phyloP scores from a whole-genome alignment of 2,329 filamentous ascomycete species.

The Colletotrichum sp. region DNA sequence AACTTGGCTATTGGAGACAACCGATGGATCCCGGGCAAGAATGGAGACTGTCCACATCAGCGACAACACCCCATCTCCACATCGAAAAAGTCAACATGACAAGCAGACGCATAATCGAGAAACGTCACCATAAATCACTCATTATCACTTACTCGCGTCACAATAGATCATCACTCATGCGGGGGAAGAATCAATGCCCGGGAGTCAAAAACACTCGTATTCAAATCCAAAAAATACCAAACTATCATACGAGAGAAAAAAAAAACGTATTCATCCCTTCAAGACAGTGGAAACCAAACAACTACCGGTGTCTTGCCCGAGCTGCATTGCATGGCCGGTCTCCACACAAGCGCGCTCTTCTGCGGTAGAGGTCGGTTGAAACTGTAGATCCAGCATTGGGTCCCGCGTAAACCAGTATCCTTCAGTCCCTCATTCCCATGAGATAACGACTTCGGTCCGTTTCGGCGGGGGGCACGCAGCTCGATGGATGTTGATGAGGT shows the following conservation, averaged over 20 bases:
- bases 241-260: neutral
- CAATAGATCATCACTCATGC: fast-evolving
- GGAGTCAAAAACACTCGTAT: slow-evolving; percentile 7
- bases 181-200: neutral
- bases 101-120: neutral
- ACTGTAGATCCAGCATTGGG: neutral
- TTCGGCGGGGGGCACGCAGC: slow-evolving; percentile 17
- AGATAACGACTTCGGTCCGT: neutral
- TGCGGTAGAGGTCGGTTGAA: neutral
- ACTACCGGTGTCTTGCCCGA: neutral
- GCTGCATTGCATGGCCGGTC: neutral
- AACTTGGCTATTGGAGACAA: neutral
- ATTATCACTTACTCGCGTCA: neutral
- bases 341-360: neutral
- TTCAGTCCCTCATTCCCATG: neutral
- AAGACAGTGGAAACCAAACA: neutral
- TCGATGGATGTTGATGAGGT: neutral
- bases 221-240: neutral
- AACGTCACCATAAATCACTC: neutral
- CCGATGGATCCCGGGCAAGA: neutral
- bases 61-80: neutral
- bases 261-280: neutral
- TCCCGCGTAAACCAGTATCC: neutral
- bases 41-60: neutral
- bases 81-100: neutral